Evolutionary conservation across 2,329 filamentous ascomycete genomes (phyloP), one percentile per base, ranked within the genome.

Genomic region (Cercospora sp.): DNA sequence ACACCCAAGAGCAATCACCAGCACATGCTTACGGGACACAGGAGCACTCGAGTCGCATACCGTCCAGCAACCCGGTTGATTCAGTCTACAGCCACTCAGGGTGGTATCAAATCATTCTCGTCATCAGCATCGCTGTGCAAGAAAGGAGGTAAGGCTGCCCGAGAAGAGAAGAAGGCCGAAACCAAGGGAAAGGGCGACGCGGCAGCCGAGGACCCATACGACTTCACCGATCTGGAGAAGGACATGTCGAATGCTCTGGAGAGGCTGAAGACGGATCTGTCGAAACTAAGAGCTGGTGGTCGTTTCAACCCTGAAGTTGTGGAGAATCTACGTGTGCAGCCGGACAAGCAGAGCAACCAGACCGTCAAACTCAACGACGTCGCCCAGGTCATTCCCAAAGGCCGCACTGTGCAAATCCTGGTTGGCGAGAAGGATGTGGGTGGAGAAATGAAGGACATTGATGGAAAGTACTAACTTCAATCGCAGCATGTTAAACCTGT

Each of bases 341-440:
- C 89, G 59, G 82, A 80, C 67, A 87, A 89, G 74, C 65, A 75
- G 48, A 72, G 66, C 23, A 87, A 85, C 67, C 81, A 85, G 67
- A 85, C 79, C 1, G 82, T 86, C 60, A 83, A 80, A 69, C 73
- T 92, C 61, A 83, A 85, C 9, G 89, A 91, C 75, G 75, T 92
- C 66, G 89, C 89, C 2, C 89, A 90, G 75, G 87, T 91, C 16
- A 81, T 91, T 45, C 87, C 88, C 0, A 88, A 89, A 73, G 88
- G 89, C 10, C 79, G 89, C 65, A 83, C 83, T 72, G 77, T 91
- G 31, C 85, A 87, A 67, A 81, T 91, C n/a, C 77, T 90, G 23
- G 87, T 87, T 45, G 86, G 87, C 13, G 90, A 91, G 74, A 85
- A 87, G 73, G 86, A 87, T 67, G 88, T 90, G 76, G 73, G 84